Evolutionary conservation across 1,284 basidiomycete species (phyloP).

Genomic region (Quambalaria eucalypti): DNA sequence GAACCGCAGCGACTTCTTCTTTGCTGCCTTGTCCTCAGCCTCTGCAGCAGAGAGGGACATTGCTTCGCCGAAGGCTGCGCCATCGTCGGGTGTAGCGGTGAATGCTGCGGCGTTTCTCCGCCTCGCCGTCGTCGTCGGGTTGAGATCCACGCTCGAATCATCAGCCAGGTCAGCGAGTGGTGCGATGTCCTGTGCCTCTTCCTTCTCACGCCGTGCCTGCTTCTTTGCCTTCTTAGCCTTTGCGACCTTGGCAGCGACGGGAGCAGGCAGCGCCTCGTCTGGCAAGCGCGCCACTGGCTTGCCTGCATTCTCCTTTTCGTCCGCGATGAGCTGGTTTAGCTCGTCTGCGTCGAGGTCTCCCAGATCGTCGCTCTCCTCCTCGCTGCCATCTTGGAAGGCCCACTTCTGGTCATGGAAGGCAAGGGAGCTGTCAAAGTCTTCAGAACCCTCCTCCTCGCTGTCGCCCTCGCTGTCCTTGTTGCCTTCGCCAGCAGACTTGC

Average conservation of each 20-base stretch:
- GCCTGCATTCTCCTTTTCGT: constrained; percentile 20
- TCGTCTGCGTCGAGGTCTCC: constrained; percentile 34
- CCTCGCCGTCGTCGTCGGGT: not conserved
- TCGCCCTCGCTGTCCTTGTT: constrained; percentile 8
- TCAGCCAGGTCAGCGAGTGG: constrained; percentile 22
- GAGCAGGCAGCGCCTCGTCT: not conserved
- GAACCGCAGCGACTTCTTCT: constrained; percentile 36
- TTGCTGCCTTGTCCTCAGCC: constrained; percentile 31
- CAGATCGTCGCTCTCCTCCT: constrained; percentile 16
- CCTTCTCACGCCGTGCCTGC: constrained; percentile 11
- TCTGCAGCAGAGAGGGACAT: constrained; percentile 28
- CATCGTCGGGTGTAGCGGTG: constrained; percentile 11
- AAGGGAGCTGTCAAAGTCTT: too few relatives aligned
- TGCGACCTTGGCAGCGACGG: not conserved
- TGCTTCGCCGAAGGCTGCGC: constrained; percentile 34
- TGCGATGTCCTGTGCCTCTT: constrained; percentile 12
- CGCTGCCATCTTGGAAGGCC: constrained; percentile 18
- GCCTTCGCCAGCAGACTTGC: constrained; percentile 6
- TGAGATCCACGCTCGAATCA: constrained; percentile 11
- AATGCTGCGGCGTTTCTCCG: not conserved
- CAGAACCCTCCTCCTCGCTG: not conserved
- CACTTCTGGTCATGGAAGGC: constrained; percentile 27
- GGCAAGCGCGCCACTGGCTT: not conserved
- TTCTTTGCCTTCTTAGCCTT: constrained; percentile 9
- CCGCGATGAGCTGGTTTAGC: constrained; percentile 19